phyloP scores from a whole-genome alignment of 306 rosid genomes.

The Abrus pulchellus region DNA sequence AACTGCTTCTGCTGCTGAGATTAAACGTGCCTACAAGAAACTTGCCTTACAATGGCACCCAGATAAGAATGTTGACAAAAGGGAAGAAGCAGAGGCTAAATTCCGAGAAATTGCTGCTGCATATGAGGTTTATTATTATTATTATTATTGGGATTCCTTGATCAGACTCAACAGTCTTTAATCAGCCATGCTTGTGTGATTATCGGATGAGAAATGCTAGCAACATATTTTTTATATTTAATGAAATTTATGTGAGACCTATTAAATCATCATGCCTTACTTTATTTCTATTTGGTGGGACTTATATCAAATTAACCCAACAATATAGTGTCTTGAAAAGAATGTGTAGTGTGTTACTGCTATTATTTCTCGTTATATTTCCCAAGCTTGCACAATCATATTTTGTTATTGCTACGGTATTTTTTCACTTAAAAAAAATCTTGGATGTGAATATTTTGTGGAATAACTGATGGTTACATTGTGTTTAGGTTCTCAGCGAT shows the following conservation, averaged over 20 bases:
- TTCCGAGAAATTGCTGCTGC: conserved; percentile 97
- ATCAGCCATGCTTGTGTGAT: background rate
- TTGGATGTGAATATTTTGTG: conserved; percentile 16
- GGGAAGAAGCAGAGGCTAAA: conserved; percentile 94
- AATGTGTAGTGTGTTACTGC: background rate
- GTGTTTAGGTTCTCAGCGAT: conserved; percentile 78
- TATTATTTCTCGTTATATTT: too few relatives aligned
- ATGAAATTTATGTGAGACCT: background rate
- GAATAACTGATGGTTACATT: conserved; percentile 38
- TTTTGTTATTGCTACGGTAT: background rate
- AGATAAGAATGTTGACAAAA: conserved; percentile 89
- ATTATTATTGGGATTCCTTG: background rate
- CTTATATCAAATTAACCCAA: background rate
- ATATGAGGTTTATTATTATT: conserved; percentile 71
- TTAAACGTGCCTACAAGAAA: conserved; percentile 96
- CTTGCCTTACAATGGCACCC: conserved; percentile 99
- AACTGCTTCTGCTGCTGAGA: conserved; percentile 79
- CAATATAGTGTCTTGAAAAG: background rate
- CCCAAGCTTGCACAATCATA: background rate
- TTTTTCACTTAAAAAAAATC: background rate
- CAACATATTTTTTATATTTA: background rate
- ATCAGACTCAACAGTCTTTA: background rate
- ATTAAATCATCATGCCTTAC: background rate
- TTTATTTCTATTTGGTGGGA: background rate
- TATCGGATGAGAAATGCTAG: background rate